Evolutionary conservation across 805 yeast genomes (phyloP), one percentile per base, ranked within the genome.

Genomic region (Ogataea methylovora): DNA sequence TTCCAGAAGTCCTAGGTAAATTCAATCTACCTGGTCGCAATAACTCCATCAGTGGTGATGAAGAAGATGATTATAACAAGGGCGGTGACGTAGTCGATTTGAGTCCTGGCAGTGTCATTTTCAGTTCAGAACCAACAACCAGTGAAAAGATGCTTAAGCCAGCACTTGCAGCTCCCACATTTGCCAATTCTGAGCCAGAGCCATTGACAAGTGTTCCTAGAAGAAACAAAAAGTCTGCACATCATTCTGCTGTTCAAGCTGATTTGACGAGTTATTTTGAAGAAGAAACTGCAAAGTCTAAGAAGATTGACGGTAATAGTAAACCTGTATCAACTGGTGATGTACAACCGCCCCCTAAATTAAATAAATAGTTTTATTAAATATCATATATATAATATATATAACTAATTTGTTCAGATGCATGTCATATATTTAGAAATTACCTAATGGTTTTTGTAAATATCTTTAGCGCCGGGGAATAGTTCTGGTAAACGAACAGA

Each of bases 1-100:
- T 84, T n/a, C 96, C 97, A 1, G 74, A 76, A 38, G 81, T 76
- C 5, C 51, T 67, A 8, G 73, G 71, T 0, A 69, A 71, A 38
- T 70, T 49, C 72, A 29, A 19, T 20, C 31, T 23, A n/a, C 19
- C 30, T 11, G 15, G 11, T 11, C 14, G 3, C n/a, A 15, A 63
- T 23, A 38, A 38, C 13, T 25, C 14, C 34, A 32, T 32, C 35
- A 12, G 19, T n/a, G 21, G 22, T 18, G 49, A 37, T 15, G 51
- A 41, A 33, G 37, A 35, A 15, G 48, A 39, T 30, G 19, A 6
- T n/a, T 28, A 4, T 28, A 20, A 13, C 38, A 16, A 24, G 40
- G 32, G 9, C 36, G 32, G 29, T 13, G 38, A 34, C 3, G 24
- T n/a, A 13, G 35, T 38, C 5, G 49, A 44, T 33, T 31, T 46